A percentile compares a stretch with the other conserved stretches of the same genome.
Conservation (phyloP, 1,284 basidiomycete species). For the Tylopilus orsonianus region DNA sequence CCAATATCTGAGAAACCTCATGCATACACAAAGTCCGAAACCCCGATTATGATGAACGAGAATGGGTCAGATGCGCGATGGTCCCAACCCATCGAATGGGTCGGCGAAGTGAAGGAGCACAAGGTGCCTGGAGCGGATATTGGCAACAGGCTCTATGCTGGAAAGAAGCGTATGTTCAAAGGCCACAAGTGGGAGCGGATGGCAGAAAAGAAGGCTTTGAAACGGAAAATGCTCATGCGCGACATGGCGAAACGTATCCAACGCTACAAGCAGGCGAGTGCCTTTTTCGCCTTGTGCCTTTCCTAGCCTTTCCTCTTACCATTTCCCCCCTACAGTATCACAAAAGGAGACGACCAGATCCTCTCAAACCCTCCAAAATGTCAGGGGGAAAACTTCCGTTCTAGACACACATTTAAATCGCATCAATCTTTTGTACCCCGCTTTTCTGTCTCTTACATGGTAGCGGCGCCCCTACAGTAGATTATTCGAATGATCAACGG, state of each 20-base stretch:
- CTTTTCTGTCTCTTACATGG: no score
- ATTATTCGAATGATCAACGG: neutral
- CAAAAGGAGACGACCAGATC: slow-evolving; percentile 51
- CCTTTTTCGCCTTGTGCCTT: neutral
- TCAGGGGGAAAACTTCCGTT: slow-evolving; percentile 51
- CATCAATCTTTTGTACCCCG: neutral
- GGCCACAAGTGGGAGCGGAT: slow-evolving; percentile 78
- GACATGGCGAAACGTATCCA: slow-evolving; percentile 64
- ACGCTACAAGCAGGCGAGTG: slow-evolving; percentile 61
- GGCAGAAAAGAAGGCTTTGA: slow-evolving; percentile 43
- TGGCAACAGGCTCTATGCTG: slow-evolving; percentile 66
- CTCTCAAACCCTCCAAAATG: slow-evolving; percentile 50
- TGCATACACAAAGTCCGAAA: neutral
- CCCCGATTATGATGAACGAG: neutral
- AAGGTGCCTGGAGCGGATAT: slow-evolving; percentile 49
- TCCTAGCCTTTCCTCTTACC: slow-evolving; percentile 9
- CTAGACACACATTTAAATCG: slow-evolving; percentile 29
- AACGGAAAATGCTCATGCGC: slow-evolving; percentile 55
- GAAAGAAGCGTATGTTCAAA: slow-evolving; percentile 81
- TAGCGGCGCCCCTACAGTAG: no score
- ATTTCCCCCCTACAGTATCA: slow-evolving; percentile 40
- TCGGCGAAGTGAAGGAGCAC: slow-evolving; percentile 51
- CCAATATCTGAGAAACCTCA: slow-evolving; percentile 14
- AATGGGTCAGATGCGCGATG: slow-evolving; percentile 30
- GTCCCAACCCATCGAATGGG: slow-evolving; percentile 53